A percentile compares a stretch with the other conserved stretches of the same genome.
Conservation (phyloP, 2,329 filamentous ascomycete genomes). For the Magnaporthiopsis rhizophila region DNA sequence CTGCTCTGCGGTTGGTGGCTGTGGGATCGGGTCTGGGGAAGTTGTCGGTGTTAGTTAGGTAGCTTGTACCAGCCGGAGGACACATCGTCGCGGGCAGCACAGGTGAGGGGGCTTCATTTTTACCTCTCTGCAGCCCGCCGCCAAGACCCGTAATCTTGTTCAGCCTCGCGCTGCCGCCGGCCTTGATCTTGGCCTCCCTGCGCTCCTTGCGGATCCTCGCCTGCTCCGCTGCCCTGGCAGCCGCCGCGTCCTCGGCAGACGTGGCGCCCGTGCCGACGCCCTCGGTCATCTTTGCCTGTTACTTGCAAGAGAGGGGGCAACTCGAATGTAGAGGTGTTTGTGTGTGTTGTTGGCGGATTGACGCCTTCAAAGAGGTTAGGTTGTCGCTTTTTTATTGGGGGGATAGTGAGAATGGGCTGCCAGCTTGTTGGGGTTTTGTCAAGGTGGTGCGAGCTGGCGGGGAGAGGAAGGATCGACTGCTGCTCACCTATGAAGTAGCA, state of each 20-base stretch:
- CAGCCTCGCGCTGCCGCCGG: slow-evolving; percentile 60
- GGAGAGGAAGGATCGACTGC: no score
- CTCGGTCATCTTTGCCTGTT: background rate
- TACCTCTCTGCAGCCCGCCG: slow-evolving; percentile 44
- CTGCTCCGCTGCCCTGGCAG: slow-evolving; percentile 51
- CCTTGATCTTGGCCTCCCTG: slow-evolving; percentile 69
- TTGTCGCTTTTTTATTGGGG: no score
- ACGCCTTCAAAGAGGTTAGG: no score
- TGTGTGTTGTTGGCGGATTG: no score
- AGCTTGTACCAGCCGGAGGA: no score
- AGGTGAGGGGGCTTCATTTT: slow-evolving; percentile 7
- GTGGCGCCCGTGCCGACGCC: background rate
- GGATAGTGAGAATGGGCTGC: no score
- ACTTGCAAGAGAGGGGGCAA: background rate
- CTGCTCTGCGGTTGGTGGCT: slow-evolving; percentile 9
- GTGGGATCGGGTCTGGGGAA: slow-evolving; percentile 11
- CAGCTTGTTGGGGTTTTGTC: no score
- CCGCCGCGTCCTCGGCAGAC: slow-evolving; percentile 36
- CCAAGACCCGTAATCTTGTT: slow-evolving; percentile 69
- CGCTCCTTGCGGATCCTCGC: slow-evolving; percentile 71
- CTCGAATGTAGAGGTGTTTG: no score
- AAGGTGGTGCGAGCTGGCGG: no score
- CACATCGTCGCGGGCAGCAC: no score
- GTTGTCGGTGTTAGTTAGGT: slow-evolving; percentile 16
- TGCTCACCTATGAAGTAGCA: no score